Percentiles rank a stretch among this genome's conserved stretches.
Evolutionary conservation across 805 yeast genomes (phyloP).

Genomic region (Candida mattraensis): DNA sequence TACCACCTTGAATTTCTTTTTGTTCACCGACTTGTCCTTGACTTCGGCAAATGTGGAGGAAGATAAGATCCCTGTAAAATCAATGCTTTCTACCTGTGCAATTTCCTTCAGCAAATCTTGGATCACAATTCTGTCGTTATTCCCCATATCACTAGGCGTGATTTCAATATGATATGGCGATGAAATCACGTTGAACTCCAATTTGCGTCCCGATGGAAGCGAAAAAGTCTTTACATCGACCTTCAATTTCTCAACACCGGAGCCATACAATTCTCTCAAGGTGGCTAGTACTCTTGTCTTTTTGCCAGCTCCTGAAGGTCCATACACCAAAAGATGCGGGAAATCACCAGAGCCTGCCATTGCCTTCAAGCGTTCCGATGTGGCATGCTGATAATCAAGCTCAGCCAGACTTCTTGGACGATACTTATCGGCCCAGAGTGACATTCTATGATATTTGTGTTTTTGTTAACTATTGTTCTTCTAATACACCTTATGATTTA

Average conservation of each 20-base stretch:
- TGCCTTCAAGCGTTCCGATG: slow-evolving; percentile 56
- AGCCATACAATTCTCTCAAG: slow-evolving; percentile 76
- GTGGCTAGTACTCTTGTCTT: slow-evolving; percentile 88
- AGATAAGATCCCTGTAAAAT: slow-evolving; percentile 51
- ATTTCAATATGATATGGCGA: slow-evolving; percentile 90
- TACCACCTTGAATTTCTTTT: slow-evolving; percentile 70
- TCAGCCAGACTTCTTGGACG: slow-evolving; percentile 70
- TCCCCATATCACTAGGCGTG: slow-evolving; percentile 96
- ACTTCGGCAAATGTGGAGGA: slow-evolving; percentile 39
- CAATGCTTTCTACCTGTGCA: slow-evolving; percentile 96
- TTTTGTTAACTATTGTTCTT: no score
- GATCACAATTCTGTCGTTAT: slow-evolving; percentile 90
- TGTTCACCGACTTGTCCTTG: slow-evolving; percentile 18
- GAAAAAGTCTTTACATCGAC: slow-evolving; percentile 86
- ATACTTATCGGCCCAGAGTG: slow-evolving; percentile 95
- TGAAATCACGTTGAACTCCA: slow-evolving; percentile 92
- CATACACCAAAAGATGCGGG: slow-evolving; percentile 90
- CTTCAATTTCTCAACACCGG: slow-evolving; percentile 78
- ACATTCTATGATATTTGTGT: slow-evolving; percentile 59
- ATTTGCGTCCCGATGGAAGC: slow-evolving; percentile 68
- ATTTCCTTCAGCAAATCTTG: slow-evolving; percentile 92
- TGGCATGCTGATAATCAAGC: slow-evolving; percentile 64
- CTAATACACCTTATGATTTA: no score
- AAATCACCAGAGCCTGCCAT: slow-evolving; percentile 72
- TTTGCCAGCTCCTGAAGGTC: slow-evolving; percentile 97